phyloP scores from a whole-genome alignment of 176 grass and related monocot species.

The Bromus sterilis region DNA sequence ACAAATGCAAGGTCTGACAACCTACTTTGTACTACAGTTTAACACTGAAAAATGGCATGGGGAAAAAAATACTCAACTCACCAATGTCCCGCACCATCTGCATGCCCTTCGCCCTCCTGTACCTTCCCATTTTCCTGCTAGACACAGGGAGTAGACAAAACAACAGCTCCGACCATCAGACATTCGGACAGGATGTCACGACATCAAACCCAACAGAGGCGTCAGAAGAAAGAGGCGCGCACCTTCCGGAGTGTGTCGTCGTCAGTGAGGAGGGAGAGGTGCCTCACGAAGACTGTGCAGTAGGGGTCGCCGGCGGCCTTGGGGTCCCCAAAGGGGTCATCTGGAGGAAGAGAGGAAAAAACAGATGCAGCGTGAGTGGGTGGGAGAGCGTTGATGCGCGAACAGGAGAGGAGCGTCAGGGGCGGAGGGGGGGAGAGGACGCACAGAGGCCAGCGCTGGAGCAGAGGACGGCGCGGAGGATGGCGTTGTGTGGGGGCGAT shows the following conservation, averaged over 20 bases:
- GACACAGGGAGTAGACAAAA: not conserved
- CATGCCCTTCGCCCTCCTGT: slow-evolving; percentile 67
- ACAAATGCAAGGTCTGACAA: not conserved
- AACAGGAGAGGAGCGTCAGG: too few species aligned
- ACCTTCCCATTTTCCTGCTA: slow-evolving; percentile 69
- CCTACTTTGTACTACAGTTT: not conserved
- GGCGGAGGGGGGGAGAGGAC: not conserved
- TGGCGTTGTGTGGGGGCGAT: slow-evolving; percentile 69
- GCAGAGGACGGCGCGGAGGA: slow-evolving; percentile 73
- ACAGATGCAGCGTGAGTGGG: too few species aligned
- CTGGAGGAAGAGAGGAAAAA: too few species aligned
- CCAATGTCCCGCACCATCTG: slow-evolving; percentile 72
- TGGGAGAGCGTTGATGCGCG: too few species aligned
- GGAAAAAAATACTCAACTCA: slow-evolving; percentile 4
- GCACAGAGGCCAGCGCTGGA: slow-evolving; percentile 70
- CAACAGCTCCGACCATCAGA: not conserved
- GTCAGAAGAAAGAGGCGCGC: too few species aligned
- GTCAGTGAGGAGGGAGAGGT: too few species aligned
- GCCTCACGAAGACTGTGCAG: too few species aligned
- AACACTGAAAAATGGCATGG: not conserved
- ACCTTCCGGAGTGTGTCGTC: too few species aligned
- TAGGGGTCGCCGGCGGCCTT: slow-evolving; percentile 61
- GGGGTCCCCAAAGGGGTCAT: slow-evolving; percentile 70
- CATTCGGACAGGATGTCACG: not conserved
- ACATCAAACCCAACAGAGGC: too few species aligned